Evolutionary conservation across 805 yeast species (phyloP), one percentile per base, ranked within the genome.

Genomic region (Saturnispora quitensis): DNA sequence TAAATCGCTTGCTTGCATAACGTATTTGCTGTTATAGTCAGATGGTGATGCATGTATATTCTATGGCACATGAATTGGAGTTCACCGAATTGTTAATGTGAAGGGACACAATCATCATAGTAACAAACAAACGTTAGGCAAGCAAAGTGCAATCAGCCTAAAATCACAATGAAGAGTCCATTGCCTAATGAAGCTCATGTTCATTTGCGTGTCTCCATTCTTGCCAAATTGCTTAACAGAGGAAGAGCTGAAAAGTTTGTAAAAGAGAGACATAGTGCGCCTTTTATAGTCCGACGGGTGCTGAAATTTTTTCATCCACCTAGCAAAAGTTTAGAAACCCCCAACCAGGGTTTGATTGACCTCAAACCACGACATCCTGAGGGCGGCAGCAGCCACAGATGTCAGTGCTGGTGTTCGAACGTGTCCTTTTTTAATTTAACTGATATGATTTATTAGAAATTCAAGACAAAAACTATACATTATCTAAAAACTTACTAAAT

Each of bases 11-110:
- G 28, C 28, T 25, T 25, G 18, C n/a, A 35, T 18, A 10, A 9
- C 8, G 9, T 18, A 38, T 45, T 40, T 10, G 15, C 13, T 15
- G 34, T 34, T 18, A 17, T 47, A 58, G 64, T 87, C 96, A 88
- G 96, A 85, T 88, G 96, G 96, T 88, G 95, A 88, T 88, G 96
- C 96, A 88, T 88, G 96, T 80, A 49, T 59, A 78, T 82, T 86
- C 86, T 71, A 71, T 85, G 93, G 83, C 82, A 93, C 86, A 76
- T 74, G 53, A 54, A 55, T 54, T 49, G 42, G 42, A 56, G 55
- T 62, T 66, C 69, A 62, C 69, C 66, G 60, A 60, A 58, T 59
- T 58, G 53, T 54, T 60, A 58, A 54, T 61, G 63, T 62, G 67
- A 59, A 58, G 58, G 60, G 58, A 60, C 67, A 65, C 68, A 62